Percentiles rank a stretch among this genome's conserved stretches.
Conservation (phyloP, 73 alveolate species). For the Uronychia setigera region DNA sequence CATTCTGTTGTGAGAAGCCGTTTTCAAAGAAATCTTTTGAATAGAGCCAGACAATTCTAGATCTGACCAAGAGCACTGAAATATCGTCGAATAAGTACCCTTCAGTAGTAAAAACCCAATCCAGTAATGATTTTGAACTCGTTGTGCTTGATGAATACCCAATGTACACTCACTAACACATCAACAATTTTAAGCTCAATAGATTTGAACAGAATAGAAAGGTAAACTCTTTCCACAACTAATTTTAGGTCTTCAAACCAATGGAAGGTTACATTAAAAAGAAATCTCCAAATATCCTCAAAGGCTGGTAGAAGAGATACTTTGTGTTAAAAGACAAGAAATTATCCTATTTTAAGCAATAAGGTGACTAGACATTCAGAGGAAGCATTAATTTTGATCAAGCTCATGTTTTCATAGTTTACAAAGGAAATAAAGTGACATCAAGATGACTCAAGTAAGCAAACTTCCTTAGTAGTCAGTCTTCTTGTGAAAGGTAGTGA, state of each 20-base stretch:
- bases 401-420: conserved; percentile 17
- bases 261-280: not conserved
- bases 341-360: not conserved
- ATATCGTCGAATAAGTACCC: no score
- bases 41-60: no score
- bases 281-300: not conserved
- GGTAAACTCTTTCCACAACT: not conserved
- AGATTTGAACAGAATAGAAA: not conserved
- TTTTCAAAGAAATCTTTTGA: no score
- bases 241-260: not conserved
- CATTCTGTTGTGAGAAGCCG: no score
- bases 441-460: not conserved
- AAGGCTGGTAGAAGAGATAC: conserved; percentile 8
- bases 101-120: not conserved
- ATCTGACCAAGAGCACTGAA: no score
- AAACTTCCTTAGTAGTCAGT: not conserved
- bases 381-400: conserved; percentile 64
- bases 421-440: not conserved
- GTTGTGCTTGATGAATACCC: not conserved
- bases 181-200: not conserved
- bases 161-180: not conserved
- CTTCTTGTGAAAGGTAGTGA: conserved; percentile 40
- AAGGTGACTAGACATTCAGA: conserved; percentile 24
- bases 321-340: conserved; percentile 5
- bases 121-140: not conserved